Evolutionary conservation across 2,329 filamentous ascomycete genomes (phyloP), one percentile per base, ranked within the genome.

Genomic region (Dichotomopilus funicola): DNA sequence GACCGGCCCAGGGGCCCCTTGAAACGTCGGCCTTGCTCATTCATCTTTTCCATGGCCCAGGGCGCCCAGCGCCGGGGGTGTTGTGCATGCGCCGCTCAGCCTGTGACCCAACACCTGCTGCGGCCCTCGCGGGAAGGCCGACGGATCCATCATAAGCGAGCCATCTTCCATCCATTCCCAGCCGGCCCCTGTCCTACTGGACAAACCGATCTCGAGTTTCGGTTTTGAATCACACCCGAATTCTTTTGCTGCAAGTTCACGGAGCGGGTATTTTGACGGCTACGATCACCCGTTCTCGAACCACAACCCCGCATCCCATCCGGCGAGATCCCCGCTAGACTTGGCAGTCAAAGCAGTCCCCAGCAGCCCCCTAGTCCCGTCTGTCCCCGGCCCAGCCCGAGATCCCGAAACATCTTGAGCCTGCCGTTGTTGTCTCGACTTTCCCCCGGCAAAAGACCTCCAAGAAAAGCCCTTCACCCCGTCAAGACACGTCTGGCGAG

Each of bases 41-140:
- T n/a, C 11, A 27, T 27, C 42, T 31, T 44, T 42, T 40, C 40
- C n/a, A 37, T 40, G 36, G 48, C 19, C 48, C 31, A 51, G n/a
- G 47, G 38, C 36, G 49, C 49, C 38, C 38, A 49, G 47, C 31
- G 43, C 34, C 31, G 8, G 49, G 46, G 49, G 40, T 49, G 40
- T 53, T 49, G 48, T 40, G 53, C 52, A 48, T 56, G 44, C 50
- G 47, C 50, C 36, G 54, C 55, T 51, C 57, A 54, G 57, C 56
- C 59, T 62, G 61, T 58, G 61, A 63, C 61, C 62, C 54, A 62
- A 59, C 55, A 57, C 50, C 41, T 38, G 50, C 50, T 44, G 50
- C 50, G 42, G 50, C 27, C 48, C 36, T 33, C 19, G 49, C 38
- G 46, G 44, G 42, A 53, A 43, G 12, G 50, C 54, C 54, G 51